phyloP scores from a whole-genome alignment of 768 basidiomycete species.

The Cyclocybe aegerita region DNA sequence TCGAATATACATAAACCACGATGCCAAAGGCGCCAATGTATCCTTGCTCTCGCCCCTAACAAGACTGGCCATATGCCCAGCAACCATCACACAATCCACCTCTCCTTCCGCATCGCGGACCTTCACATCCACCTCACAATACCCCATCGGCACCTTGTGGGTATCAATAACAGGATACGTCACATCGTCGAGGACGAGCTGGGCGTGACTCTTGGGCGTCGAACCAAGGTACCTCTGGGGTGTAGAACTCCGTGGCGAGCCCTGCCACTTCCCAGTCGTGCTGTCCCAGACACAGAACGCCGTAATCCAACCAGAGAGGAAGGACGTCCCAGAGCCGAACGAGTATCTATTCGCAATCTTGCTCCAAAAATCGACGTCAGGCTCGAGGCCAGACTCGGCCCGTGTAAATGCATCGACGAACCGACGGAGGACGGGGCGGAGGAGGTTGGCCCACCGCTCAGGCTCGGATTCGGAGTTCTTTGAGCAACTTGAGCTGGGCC shows the following conservation, averaged over 20 bases:
- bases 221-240: conserved; percentile 1
- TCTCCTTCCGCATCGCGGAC: conserved; percentile 9
- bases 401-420: conserved; percentile 31
- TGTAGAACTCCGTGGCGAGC: neutral
- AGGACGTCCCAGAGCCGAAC: conserved; percentile 20
- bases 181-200: conserved; percentile 10
- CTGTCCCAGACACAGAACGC: conserved; percentile 20
- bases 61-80: conserved; percentile 19
- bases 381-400: conserved; percentile 14
- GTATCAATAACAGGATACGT: conserved; percentile 11
- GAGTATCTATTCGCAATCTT: conserved; percentile 22
- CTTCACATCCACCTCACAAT: conserved; percentile 20
- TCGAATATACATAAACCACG: conserved; percentile 17
- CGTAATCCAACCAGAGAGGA: conserved; percentile 29
- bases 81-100: conserved; percentile 21
- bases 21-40: conserved; percentile 12
- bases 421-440: conserved; percentile 36
- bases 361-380: conserved; percentile 38
- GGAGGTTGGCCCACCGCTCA: conserved; percentile 35
- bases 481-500: conserved; percentile 12
- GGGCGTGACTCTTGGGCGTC: neutral
- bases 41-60: conserved; percentile 10
- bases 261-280: conserved; percentile 4
- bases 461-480: conserved; percentile 22
- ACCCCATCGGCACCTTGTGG: conserved; percentile 15